Evolutionary conservation across 768 basidiomycete genomes (phyloP), one percentile per base, ranked within the genome.

Genomic region (Termitomyces sp.): DNA sequence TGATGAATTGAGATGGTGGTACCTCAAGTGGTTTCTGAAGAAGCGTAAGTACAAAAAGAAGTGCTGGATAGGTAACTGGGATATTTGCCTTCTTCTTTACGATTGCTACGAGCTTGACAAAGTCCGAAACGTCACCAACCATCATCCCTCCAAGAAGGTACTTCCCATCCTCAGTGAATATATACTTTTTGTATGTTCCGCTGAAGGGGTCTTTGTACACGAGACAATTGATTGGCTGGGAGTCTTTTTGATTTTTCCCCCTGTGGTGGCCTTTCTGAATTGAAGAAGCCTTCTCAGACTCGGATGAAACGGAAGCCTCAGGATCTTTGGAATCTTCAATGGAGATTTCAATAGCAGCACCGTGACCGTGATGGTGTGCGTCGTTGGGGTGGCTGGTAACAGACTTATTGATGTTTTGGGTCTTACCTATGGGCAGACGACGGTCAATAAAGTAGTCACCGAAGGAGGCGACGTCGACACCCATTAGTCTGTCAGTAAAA

Each of bases 81-180:
- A 31, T 15, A 52, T 66, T 31, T 52, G 77, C 84, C 72, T 82
- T 82, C 73, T 88, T 88, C 71, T 85, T 86, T 27, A 86, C 82
- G 31, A 89, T 72, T 12, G 82, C 73, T n/a, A 89, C 76, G 13
- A 89, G 74, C 67, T 88, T 88, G 53, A 83, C 78, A 61, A 83
- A 88, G 63, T 86, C 84, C 35, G 73, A 75, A 10, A 81, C 81
- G 61, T 88, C 85, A 3, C 88, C 88, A n/a, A 91, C 79, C 86
- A 89, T 86, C 80, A 88, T 87, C 3, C 88, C 88, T 12, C 88
- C 88, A 3, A 91, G 69, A 12, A 91, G 72, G 59, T 86, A 77
- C 66, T 85, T 83, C 11, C 88, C 88, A 62, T 89, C 86, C 7
- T 76, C 76, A 11, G 78, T 84, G 65, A 89, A 89, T 40, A 89